Percentiles rank a stretch among this genome's conserved stretches.
phyloP scores from a whole-genome alignment of 2,329 filamentous ascomycete species.

The Eutypella sp. region DNA sequence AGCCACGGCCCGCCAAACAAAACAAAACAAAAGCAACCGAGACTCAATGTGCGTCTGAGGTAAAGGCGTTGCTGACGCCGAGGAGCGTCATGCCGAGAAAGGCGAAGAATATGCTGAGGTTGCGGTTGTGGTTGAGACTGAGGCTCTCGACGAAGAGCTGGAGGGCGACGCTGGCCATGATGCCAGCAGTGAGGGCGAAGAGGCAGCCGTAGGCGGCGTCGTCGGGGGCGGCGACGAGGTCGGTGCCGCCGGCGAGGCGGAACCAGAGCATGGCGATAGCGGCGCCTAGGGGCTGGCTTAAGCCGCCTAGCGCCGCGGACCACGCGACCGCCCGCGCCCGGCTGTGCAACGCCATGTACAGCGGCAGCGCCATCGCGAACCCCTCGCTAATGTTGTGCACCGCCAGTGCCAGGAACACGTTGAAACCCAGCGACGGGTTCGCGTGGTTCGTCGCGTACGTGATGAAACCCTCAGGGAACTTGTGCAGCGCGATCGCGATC shows the following conservation, averaged over 20 bases:
- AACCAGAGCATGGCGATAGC: conserved; percentile 84
- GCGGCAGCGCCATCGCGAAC: conserved; percentile 85
- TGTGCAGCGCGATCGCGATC: conserved; percentile 91
- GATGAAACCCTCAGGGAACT: conserved; percentile 82
- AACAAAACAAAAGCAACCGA: too few species aligned
- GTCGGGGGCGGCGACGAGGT: conserved; percentile 45
- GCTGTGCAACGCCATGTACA: conserved; percentile 85
- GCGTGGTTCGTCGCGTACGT: conserved; percentile 98
- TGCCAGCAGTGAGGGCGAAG: conserved; percentile 85
- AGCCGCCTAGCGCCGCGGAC: conserved; percentile 76
- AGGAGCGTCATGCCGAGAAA: conserved; percentile 85
- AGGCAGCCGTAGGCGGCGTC: conserved; percentile 69
- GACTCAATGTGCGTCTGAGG: conserved; percentile 47
- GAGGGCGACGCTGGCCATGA: conserved; percentile 91
- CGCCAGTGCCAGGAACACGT: conserved; percentile 91
- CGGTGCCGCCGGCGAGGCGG: conserved; percentile 54
- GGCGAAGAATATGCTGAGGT: conserved; percentile 72
- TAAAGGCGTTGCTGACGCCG: conserved; percentile 78
- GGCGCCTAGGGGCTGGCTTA: conserved; percentile 83
- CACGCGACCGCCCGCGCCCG: conserved; percentile 78
- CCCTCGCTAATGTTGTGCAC: conserved; percentile 98
- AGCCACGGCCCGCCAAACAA: too few species aligned
- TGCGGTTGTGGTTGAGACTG: conserved; percentile 73
- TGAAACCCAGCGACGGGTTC: conserved; percentile 80
- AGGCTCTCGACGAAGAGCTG: conserved; percentile 85